Evolutionary conservation across 2,329 filamentous ascomycete genomes (phyloP), one percentile per base, ranked within the genome.

Genomic region (Trichophaea hybrida): DNA sequence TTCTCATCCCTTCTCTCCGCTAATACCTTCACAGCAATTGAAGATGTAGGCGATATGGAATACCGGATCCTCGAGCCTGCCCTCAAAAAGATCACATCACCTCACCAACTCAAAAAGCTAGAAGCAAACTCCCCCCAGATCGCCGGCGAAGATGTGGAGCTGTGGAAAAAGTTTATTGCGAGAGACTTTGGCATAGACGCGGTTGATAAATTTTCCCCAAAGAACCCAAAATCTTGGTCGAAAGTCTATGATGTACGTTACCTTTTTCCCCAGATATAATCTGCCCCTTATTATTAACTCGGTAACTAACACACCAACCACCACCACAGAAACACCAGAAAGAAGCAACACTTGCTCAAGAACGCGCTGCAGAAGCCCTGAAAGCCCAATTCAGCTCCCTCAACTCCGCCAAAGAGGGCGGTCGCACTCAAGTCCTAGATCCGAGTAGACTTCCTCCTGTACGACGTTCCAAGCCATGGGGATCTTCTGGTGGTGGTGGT

Each of bases 121-220:
- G 90, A 96, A 73, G 63, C 78, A 55, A 82, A 83, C 69, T 90
- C 84, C 4, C 86, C 88, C 0, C 87, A 94, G 64, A 78, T 96
- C 55, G 76, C 80, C 62, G 81, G 81, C 40, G 76, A 85, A 59
- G 83, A 83, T 43, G 78, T 75, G 17, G 85, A 89, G 67, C 75
- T 91, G 62, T 96, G 91, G 91, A 73, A 81, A 46, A 78, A 80
- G 33, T 80, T 96, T 68, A 93, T 97, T 71, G 79, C 80, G 55
- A 80, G 82, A 52, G 83, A 95, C 68, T 86, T 95, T 63, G 82
- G 82, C 1, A 74, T 80, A 59, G 84, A 82, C 71, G 73, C 74
- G 64, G 76, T 82, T 46, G 74, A 75, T 50, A 81, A 85, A 69
- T 79, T 80, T 32, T 80, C 83, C 66, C 75, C 80, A 31, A 86